Percentiles rank a stretch among this genome's conserved stretches.
These are phyloP conservation scores for Salix viminalis DNA, from an alignment of 345 rosid species.

Conservation along the genomic window DNA sequence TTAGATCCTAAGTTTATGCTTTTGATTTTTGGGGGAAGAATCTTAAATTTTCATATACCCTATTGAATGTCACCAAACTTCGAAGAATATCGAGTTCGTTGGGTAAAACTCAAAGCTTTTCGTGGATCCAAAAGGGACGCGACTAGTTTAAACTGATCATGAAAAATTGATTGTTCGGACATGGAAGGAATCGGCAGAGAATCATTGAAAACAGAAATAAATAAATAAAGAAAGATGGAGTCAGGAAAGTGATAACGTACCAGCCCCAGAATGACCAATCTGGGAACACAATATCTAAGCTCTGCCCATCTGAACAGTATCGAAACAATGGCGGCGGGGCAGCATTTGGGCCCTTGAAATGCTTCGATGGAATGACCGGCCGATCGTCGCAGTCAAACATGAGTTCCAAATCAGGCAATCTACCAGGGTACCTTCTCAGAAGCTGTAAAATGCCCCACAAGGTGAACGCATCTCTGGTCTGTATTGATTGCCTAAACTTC, in stretches of 20 bases:
- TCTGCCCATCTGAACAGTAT: slow-evolving; percentile 36
- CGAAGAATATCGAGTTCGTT: too few relatives aligned
- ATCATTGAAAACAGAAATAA: background rate
- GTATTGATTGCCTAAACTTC: slow-evolving; percentile 23
- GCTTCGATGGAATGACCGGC: slow-evolving; percentile 21
- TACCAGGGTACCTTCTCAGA: slow-evolving; percentile 31
- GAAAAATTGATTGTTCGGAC: too few relatives aligned
- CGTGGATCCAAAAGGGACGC: too few relatives aligned
- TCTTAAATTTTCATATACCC: too few relatives aligned
- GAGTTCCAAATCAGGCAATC: slow-evolving; percentile 36
- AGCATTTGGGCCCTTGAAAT: slow-evolving; percentile 10
- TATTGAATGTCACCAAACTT: too few relatives aligned
- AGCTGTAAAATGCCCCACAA: slow-evolving; percentile 43
- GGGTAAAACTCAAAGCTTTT: too few relatives aligned
- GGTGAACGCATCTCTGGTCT: slow-evolving; percentile 33
- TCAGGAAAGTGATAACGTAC: slow-evolving; percentile 11
- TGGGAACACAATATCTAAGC: slow-evolving; percentile 40
- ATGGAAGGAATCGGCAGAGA: too few relatives aligned
- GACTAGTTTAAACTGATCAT: too few relatives aligned
- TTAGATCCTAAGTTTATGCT: too few relatives aligned
- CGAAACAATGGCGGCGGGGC: slow-evolving; percentile 44
- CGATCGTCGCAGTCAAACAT: slow-evolving; percentile 35
- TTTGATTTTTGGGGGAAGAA: too few relatives aligned
- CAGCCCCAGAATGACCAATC: slow-evolving; percentile 61
- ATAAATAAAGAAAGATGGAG: background rate